These are phyloP conservation scores for Syncephalastrum contaminatum DNA, from an alignment of 371 early-diverging fungal genomes.

Conservation along the genomic window DNA sequence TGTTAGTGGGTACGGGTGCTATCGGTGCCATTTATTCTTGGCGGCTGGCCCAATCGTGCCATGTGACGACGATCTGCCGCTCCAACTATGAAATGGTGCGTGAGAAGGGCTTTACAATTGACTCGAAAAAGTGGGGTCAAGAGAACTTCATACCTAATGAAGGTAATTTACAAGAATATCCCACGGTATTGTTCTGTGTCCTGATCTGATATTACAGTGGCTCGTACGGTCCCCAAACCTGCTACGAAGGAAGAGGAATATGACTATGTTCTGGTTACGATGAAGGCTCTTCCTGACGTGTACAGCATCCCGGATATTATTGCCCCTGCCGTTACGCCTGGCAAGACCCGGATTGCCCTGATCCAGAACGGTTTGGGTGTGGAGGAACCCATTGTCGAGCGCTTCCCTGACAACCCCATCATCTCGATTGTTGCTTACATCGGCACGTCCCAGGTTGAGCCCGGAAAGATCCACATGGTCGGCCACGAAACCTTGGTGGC, in stretches of 20 bases:
- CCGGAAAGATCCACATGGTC: conserved; percentile 59
- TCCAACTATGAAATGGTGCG: conserved; percentile 74
- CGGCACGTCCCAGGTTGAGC: conserved; percentile 62
- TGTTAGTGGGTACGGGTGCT: conserved; percentile 77
- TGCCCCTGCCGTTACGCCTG: conserved; percentile 55
- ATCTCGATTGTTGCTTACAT: conserved; percentile 76
- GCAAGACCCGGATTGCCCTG: conserved; percentile 65
- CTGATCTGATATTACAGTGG: conserved; percentile 23
- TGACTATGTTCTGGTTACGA: conserved; percentile 73
- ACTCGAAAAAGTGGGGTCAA: conserved; percentile 61
- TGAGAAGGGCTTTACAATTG: conserved; percentile 62
- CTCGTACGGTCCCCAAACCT: conserved; percentile 54
- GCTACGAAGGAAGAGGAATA: conserved; percentile 33
- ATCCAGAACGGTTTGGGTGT: conserved; percentile 88
- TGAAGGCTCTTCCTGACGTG: conserved; percentile 72
- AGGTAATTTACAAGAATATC: conserved; percentile 13
- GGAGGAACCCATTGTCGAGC: conserved; percentile 61
- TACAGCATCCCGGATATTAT: conserved; percentile 61
- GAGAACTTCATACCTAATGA: conserved; percentile 60
- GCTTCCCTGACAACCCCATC: conserved; percentile 69
- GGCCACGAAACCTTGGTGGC: conserved; percentile 33
- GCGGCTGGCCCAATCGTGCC: conserved; percentile 60
- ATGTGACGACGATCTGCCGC: conserved; percentile 77
- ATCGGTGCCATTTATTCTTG: conserved; percentile 75
- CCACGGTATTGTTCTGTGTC: not conserved